Evolutionary conservation across 2,329 filamentous ascomycete genomes (phyloP).

Genomic region (Akanthomyces lecanii): DNA sequence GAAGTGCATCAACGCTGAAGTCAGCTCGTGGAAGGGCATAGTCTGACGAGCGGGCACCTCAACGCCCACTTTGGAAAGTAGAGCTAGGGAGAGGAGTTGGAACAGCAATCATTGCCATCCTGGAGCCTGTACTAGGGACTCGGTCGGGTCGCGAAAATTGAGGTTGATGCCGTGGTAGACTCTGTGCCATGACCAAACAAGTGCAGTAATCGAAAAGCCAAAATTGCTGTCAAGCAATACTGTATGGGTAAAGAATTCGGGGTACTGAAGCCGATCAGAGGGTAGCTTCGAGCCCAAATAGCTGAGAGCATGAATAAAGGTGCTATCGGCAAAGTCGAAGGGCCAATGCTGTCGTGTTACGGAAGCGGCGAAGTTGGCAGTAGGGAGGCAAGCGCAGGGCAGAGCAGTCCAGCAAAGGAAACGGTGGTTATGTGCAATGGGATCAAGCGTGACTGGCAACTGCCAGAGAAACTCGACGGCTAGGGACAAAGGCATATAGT

Average conservation of each 20-base stretch:
- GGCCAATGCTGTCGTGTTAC: not conserved
- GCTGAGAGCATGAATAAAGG: not conserved
- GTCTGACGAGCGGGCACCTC: conserved; percentile 35
- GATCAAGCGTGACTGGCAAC: conserved; percentile 2
- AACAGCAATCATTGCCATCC: conserved; percentile 50
- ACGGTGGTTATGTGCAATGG: not conserved
- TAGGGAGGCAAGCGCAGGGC: not conserved
- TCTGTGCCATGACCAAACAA: conserved; percentile 36
- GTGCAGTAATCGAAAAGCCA: not conserved
- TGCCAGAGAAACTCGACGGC: not conserved
- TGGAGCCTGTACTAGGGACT: conserved; percentile 27
- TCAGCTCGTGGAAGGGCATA: conserved; percentile 34
- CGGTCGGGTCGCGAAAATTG: conserved; percentile 27
- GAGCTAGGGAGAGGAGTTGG: conserved; percentile 38
- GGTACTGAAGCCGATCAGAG: not conserved
- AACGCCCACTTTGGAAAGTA: conserved; percentile 38
- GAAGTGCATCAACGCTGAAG: conserved; percentile 40
- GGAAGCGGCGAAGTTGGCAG: not conserved
- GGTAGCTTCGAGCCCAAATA: not conserved
- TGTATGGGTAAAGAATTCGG: not conserved
- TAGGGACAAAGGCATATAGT: not conserved
- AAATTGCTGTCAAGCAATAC: conserved; percentile 5
- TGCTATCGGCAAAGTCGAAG: not conserved
- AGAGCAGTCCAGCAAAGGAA: not conserved
- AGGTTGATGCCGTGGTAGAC: conserved; percentile 30